Evolutionary conservation across 805 yeast genomes (phyloP).

Genomic region (Metschnikowia shivogae): DNA sequence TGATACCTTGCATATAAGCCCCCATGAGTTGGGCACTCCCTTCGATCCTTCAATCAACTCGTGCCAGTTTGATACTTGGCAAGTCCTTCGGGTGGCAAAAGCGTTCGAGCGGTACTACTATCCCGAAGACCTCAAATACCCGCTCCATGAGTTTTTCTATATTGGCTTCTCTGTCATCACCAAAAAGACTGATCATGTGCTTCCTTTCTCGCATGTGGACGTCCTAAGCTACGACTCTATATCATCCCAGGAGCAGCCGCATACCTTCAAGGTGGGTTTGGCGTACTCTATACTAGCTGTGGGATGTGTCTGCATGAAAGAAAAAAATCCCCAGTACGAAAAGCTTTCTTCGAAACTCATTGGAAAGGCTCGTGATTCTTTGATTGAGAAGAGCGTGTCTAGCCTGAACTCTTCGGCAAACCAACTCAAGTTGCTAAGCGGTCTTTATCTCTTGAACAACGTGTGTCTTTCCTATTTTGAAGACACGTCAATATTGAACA

Average conservation of each 20-base stretch:
- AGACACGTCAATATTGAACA: constrained; percentile 45
- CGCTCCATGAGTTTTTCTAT: constrained; percentile 26
- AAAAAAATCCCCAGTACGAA: constrained; percentile 23
- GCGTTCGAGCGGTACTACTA: constrained; percentile 19
- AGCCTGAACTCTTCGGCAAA: constrained; percentile 23
- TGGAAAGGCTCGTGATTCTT: constrained; percentile 44
- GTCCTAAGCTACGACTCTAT: constrained; percentile 21
- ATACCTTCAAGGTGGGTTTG: constrained; percentile 35
- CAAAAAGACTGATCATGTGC: constrained; percentile 15
- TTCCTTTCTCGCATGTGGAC: constrained; percentile 21
- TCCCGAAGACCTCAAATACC: constrained; percentile 7
- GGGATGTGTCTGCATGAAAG: constrained; percentile 30
- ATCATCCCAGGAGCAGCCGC: constrained; percentile 15
- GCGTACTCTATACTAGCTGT: constrained; percentile 43
- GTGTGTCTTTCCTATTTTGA: constrained; percentile 43
- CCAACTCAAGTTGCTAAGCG: constrained; percentile 17
- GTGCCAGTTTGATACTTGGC: constrained; percentile 51
- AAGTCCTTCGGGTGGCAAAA: constrained; percentile 27
- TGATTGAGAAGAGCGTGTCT: constrained; percentile 33
- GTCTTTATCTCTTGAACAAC: constrained; percentile 40
- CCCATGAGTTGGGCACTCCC: constrained; percentile 50
- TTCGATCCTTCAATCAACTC: constrained; percentile 72
- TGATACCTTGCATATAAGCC: neutral
- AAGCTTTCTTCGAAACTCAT: constrained; percentile 33
- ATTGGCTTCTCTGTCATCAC: constrained; percentile 28